Evolutionary conservation across 371 early-diverging fungal species (phyloP).

Genomic region (Coemansia sp.): DNA sequence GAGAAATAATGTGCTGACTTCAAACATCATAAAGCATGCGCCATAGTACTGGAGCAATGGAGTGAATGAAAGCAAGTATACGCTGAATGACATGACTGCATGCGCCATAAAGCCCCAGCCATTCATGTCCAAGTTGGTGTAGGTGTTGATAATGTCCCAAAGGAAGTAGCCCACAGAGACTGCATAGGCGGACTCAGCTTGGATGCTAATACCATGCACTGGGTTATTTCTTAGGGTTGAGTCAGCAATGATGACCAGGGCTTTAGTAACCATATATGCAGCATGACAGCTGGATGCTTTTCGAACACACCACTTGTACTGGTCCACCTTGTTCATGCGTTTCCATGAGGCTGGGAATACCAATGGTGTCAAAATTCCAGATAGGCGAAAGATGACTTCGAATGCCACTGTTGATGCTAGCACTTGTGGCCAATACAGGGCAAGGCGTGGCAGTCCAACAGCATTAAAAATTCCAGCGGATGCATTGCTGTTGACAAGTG

Average conservation of each 20-base stretch:
- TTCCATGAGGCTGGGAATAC: constrained; percentile 23
- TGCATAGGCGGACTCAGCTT: constrained; percentile 55
- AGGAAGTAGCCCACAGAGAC: constrained; percentile 72
- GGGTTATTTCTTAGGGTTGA: constrained; percentile 61
- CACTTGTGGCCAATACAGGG: constrained; percentile 32
- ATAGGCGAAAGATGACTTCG: constrained; percentile 20
- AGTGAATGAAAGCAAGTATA: constrained; percentile 32
- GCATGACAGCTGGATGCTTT: constrained; percentile 59
- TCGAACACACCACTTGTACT: constrained; percentile 70
- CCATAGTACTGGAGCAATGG: constrained; percentile 89
- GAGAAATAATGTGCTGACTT: constrained; percentile 85
- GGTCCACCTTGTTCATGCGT: constrained; percentile 32
- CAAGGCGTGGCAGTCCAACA: constrained; percentile 39
- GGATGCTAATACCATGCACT: constrained; percentile 70
- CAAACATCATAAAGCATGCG: constrained; percentile 86
- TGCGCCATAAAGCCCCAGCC: constrained; percentile 82
- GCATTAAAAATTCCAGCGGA: constrained; percentile 21
- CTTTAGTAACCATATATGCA: constrained; percentile 56
- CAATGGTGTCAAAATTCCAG: constrained; percentile 12
- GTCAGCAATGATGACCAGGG: constrained; percentile 65
- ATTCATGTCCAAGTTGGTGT: constrained; percentile 65
- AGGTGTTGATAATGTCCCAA: constrained; percentile 78
- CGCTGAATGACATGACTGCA: constrained; percentile 61
- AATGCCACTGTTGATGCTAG: constrained; percentile 15
- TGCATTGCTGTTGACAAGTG: constrained; percentile 25